phyloP scores from a whole-genome alignment of 2,329 filamentous ascomycete species.

The Dactylella cylindrospora region DNA sequence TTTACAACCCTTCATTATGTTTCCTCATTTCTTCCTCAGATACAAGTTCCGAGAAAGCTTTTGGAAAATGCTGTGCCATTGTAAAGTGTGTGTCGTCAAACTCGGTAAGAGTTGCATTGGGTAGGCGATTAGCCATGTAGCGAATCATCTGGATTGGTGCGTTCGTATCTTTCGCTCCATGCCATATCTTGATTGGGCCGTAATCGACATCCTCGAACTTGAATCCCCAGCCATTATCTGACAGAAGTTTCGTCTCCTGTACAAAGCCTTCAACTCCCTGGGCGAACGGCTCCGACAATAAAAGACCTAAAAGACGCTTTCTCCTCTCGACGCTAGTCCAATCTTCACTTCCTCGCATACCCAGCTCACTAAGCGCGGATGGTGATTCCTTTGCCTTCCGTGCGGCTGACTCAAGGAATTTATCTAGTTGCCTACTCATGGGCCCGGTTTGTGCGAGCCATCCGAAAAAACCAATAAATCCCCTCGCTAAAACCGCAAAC shows the following conservation, averaged over 20 bases:
- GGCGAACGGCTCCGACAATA: conserved; percentile 48
- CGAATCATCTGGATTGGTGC: conserved; percentile 50
- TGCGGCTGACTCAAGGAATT: conserved; percentile 45
- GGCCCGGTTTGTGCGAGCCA: conserved; percentile 45
- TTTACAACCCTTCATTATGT: neutral
- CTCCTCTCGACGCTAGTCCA: conserved; percentile 36
- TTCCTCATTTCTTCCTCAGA: conserved; percentile 13
- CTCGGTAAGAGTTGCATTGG: conserved; percentile 51
- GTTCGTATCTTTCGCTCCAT: conserved; percentile 50
- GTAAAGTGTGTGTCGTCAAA: conserved; percentile 52
- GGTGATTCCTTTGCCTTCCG: conserved; percentile 31
- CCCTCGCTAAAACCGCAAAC: conserved; percentile 43
- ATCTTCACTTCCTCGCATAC: conserved; percentile 9
- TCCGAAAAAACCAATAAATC: conserved; percentile 45
- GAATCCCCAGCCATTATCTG: conserved; percentile 50
- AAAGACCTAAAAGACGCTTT: conserved; percentile 29
- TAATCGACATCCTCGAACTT: conserved; percentile 48
- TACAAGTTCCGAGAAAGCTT: conserved; percentile 7
- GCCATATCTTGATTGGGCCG: conserved; percentile 49
- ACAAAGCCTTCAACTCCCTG: conserved; percentile 48
- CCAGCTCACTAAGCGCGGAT: conserved; percentile 6
- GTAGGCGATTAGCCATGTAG: conserved; percentile 52
- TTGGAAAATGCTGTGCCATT: conserved; percentile 36
- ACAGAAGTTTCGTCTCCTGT: conserved; percentile 49
- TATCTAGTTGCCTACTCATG: conserved; percentile 47